A percentile compares a stretch with the other conserved stretches of the same genome.
Conservation (phyloP, 2,329 filamentous ascomycete genomes). For the Ramularia collo-cygni region DNA sequence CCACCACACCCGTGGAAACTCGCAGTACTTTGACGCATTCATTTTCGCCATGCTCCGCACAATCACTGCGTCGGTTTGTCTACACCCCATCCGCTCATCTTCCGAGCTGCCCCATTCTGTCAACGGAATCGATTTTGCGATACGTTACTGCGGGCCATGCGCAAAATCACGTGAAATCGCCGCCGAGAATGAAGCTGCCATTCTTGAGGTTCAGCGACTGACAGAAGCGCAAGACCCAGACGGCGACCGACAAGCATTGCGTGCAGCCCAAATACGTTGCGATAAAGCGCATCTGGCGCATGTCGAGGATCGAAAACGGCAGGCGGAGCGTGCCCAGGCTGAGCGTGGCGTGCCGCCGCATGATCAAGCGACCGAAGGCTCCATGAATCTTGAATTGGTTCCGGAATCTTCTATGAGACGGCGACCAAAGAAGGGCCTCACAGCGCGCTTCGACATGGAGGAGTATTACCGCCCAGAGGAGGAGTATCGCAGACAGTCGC, state of each 20-base stretch:
- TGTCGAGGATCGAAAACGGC: neutral
- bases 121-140: no score
- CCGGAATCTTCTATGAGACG: neutral
- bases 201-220: no score
- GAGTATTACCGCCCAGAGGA: conserved; percentile 1
- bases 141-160: no score
- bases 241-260: neutral
- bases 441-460: conserved; percentile 3
- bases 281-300: neutral
- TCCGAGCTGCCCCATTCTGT: no score
- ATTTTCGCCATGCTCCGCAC: no score
- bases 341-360: neutral
- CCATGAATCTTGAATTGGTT: neutral
- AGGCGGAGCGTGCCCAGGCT: neutral
- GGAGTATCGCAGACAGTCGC: conserved; percentile 1
- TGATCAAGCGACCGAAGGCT: neutral
- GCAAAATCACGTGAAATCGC: no score
- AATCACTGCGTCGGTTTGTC: no score
- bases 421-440: neutral
- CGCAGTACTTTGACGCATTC: no score
- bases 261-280: neutral
- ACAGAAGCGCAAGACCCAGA: no score
- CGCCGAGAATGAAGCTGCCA: no score
- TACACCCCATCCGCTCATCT: no score
- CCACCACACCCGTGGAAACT: no score